phyloP scores from a whole-genome alignment of 495 filamentous ascomycete genomes.

The Aspergillus nanangensis region DNA sequence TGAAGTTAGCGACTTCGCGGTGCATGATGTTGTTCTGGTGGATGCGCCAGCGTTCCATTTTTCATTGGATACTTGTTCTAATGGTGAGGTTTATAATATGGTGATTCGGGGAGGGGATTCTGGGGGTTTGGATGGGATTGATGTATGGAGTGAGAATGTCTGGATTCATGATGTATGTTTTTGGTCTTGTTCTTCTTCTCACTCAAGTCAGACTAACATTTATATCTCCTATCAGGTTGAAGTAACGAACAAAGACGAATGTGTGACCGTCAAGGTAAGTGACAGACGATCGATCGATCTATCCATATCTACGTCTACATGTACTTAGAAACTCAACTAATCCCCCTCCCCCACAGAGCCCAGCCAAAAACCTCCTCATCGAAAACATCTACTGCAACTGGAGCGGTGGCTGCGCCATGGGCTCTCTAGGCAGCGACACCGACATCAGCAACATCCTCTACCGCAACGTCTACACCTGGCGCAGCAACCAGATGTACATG shows the following conservation, averaged over 20 bases:
- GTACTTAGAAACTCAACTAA: too few relatives aligned
- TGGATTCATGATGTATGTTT: constrained; percentile 43
- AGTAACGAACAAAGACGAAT: constrained; percentile 47
- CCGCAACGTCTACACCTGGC: constrained; percentile 39
- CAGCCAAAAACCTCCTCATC: constrained; percentile 39
- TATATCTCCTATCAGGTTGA: constrained; percentile 24
- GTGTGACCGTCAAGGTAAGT: constrained; percentile 44
- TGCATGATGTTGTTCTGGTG: constrained; percentile 40
- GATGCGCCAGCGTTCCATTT: constrained; percentile 44
- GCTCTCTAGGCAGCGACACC: constrained; percentile 30
- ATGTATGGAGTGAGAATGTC: constrained; percentile 39
- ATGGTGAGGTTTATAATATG: constrained; percentile 43
- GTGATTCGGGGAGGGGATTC: constrained; percentile 36
- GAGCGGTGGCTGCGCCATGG: constrained; percentile 44
- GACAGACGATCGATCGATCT: too few relatives aligned
- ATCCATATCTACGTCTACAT: too few relatives aligned
- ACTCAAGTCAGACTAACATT: background rate
- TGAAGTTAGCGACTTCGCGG: constrained; percentile 31
- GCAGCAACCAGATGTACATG: constrained; percentile 54
- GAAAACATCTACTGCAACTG: constrained; percentile 51
- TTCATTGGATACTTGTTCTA: constrained; percentile 34
- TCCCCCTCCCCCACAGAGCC: too few relatives aligned
- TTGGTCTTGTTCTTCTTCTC: background rate
- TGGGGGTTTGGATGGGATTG: constrained; percentile 42
- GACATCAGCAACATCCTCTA: constrained; percentile 36